These are phyloP conservation scores for Amanita jacksonii DNA, from an alignment of 768 basidiomycete genomes.

Conservation along the genomic window DNA sequence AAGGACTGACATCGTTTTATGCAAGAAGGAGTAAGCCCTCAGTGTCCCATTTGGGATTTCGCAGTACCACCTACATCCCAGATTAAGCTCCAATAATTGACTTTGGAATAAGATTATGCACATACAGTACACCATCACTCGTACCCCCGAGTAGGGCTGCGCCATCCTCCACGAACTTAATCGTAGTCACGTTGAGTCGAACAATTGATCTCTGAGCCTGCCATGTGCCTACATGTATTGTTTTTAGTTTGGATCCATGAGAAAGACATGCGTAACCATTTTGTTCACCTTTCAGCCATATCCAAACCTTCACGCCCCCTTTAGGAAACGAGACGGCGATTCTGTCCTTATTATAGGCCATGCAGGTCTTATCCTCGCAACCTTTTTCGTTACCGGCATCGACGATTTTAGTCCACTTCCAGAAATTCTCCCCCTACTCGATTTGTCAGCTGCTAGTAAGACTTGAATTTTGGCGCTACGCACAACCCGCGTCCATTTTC, in stretches of 20 bases:
- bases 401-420: conserved; percentile 48
- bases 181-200: conserved; percentile 53
- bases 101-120: not conserved
- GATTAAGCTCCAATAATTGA: conserved; percentile 1
- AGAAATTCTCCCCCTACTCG: conserved; percentile 35
- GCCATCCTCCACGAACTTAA: conserved; percentile 56
- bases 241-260: not conserved
- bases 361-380: conserved; percentile 31
- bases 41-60: conserved; percentile 59
- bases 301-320: conserved; percentile 57
- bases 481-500: conserved; percentile 50
- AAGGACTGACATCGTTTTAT: conserved; percentile 47
- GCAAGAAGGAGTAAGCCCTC: conserved; percentile 49
- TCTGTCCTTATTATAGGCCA: conserved; percentile 46
- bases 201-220: conserved; percentile 53
- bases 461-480: conserved; percentile 15
- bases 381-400: conserved; percentile 33
- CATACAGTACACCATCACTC: conserved; percentile 59
- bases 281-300: conserved; percentile 43
- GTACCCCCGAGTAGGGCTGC: conserved; percentile 60
- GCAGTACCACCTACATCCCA: conserved; percentile 50
- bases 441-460: conserved; percentile 5
- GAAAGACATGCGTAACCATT: not conserved
- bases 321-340: conserved; percentile 55
- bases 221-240: conserved; percentile 41